Evolutionary conservation across 2,329 filamentous ascomycete species (phyloP).

Genomic region (Neopestalotiopsis sp.): DNA sequence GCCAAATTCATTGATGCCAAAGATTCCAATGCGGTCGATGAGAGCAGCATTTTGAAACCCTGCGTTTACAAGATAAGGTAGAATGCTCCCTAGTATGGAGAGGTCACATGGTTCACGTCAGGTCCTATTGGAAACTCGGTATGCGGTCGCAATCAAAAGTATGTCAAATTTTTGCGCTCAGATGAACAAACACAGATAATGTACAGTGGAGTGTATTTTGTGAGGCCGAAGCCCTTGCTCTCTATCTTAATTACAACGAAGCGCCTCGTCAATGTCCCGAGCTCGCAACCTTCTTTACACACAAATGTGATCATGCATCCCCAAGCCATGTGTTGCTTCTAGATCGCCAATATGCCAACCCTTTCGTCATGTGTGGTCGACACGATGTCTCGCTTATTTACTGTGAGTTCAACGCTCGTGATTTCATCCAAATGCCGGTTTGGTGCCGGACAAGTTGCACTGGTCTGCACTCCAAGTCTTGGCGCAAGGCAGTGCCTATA

Average conservation of each 20-base stretch:
- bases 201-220: background rate
- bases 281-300: background rate
- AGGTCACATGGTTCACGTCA: too few species aligned
- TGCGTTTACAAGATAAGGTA: constrained; percentile 93
- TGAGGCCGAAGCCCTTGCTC: background rate
- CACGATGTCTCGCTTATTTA: background rate
- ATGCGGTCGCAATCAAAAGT: constrained; percentile 13
- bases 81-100: background rate
- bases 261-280: background rate
- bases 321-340: background rate
- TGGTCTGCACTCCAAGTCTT: background rate
- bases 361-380: background rate
- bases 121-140: constrained; percentile 69
- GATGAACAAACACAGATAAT: constrained; percentile 1
- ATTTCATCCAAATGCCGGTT: background rate
- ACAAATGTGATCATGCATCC: background rate
- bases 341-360: background rate
- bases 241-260: background rate
- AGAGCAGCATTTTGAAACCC: constrained; percentile 77
- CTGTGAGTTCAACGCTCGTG: background rate
- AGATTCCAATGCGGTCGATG: constrained; percentile 63
- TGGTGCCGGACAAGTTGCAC: background rate
- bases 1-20: constrained; percentile 65
- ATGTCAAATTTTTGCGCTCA: background rate
- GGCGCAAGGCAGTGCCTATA: background rate